These are phyloP conservation scores for Corchorus capsularis DNA, from an alignment of 345 rosid genomes.

Conservation along the genomic window DNA sequence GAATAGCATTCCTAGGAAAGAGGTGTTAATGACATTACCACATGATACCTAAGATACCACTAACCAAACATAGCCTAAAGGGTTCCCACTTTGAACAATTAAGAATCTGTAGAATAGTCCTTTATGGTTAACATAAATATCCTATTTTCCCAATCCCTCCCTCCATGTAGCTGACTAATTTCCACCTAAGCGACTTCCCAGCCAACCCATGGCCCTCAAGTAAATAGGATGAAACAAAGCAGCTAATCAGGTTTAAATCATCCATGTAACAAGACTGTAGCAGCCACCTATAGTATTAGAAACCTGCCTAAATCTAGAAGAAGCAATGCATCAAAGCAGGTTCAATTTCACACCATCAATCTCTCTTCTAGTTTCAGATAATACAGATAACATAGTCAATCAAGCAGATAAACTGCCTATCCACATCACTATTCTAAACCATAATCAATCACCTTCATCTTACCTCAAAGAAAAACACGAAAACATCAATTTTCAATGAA, in stretches of 20 bases:
- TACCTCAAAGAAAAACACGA: neutral
- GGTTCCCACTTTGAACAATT: neutral
- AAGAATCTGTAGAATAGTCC: neutral
- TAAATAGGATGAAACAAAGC: neutral
- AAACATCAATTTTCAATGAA: neutral
- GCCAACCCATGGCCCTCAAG: neutral
- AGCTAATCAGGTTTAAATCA: neutral
- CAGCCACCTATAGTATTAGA: neutral
- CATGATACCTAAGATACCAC: no score
- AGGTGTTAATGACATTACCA: no score
- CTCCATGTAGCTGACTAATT: neutral
- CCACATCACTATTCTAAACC: neutral
- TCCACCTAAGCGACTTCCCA: neutral
- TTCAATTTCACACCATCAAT: neutral
- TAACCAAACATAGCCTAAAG: no score
- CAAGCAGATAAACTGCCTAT: neutral
- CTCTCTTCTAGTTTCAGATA: neutral
- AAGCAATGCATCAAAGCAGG: neutral
- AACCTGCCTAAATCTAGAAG: neutral
- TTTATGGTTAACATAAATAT: slow-evolving; percentile 9
- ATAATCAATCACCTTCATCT: neutral
- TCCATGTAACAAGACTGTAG: neutral
- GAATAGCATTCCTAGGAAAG: no score
- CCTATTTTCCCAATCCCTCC: neutral
- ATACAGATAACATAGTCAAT: neutral